Evolutionary conservation across 331 rosid species (phyloP).

Genomic region (Malus hybrid): DNA sequence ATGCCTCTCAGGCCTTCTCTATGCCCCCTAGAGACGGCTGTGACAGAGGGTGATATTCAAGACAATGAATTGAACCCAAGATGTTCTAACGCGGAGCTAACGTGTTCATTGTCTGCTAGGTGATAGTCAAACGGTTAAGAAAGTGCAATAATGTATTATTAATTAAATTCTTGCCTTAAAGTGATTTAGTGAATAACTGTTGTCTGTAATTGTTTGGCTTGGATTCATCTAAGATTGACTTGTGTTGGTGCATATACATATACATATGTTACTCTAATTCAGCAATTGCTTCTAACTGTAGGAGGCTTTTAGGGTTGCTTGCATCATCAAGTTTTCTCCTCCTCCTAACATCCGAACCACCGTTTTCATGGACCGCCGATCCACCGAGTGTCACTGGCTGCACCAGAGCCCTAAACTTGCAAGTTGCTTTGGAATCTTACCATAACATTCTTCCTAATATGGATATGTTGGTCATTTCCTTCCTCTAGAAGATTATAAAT

Average conservation of each 20-base stretch:
- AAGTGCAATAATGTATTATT: too few species aligned
- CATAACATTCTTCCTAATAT: not conserved
- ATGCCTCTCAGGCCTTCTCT: not conserved
- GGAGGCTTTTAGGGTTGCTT: too few species aligned
- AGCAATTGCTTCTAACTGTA: too few species aligned
- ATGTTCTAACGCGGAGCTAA: not conserved
- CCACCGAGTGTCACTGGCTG: not conserved
- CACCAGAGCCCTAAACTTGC: not conserved
- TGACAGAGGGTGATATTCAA: not conserved
- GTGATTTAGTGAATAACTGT: too few species aligned
- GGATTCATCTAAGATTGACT: too few species aligned
- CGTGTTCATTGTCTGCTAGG: not conserved
- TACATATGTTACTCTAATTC: too few species aligned
- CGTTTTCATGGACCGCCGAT: not conserved
- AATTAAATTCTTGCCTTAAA: too few species aligned
- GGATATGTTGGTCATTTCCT: not conserved
- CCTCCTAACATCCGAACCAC: not conserved
- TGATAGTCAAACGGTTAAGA: not conserved
- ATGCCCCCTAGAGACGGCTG: not conserved
- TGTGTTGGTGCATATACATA: too few species aligned
- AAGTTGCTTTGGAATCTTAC: not conserved
- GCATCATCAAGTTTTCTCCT: too few species aligned
- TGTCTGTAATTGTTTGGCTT: too few species aligned
- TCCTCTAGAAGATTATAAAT: not conserved
- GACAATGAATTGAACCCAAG: not conserved